Evolutionary conservation across 2,329 filamentous ascomycete genomes (phyloP), one percentile per base, ranked within the genome.

Genomic region (Cladophialophora bantiana): DNA sequence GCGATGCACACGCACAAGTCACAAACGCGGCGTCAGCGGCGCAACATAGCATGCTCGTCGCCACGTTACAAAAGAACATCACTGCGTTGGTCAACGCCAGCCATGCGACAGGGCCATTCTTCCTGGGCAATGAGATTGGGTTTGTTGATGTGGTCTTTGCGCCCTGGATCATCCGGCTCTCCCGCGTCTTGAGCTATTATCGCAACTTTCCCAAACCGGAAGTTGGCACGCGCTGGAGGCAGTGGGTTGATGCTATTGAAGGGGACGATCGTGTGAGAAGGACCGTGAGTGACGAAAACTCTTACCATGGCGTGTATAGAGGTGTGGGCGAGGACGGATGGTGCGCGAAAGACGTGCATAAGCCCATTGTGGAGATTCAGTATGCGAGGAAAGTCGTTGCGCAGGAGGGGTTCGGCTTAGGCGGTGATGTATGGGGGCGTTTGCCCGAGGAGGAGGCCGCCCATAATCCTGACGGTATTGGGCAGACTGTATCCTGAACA

Each of bases 101-200:
- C 0, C 79, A 88, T 73, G 69, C 79, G 20, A 74, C 83, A 60
- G 91, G 91, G 0, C 91, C 91, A 0, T 93, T 90, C 76, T 94
- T 94, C 75, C 83, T 84, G 71, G 87, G 87, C 7, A 71, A 76
- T 0, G 72, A 82, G 1, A 80, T 89, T 63, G 83, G 82, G 0
- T 88, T 92, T 63, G 91, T 94, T 0, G 90, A 94, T 71, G 83
- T 93, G 15, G 89, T 93, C 73, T 84, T 93, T 54, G 90, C 90
- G 1, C 91, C 91, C 0, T 94, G 92, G 84, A 84, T 92, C 13
- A 75, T 93, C 18, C 84, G 91, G 1, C 79, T 94, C 67, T 82
- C 85, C n/a, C 85, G 86, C 1, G 86, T 93, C 18, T 79, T 92
- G 38, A 83, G 85, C 58, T 86, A 87, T 15, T 88, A 90, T 70